These are phyloP conservation scores for Neoboletus magnificus DNA, from an alignment of 768 basidiomycete species.

Conservation along the genomic window DNA sequence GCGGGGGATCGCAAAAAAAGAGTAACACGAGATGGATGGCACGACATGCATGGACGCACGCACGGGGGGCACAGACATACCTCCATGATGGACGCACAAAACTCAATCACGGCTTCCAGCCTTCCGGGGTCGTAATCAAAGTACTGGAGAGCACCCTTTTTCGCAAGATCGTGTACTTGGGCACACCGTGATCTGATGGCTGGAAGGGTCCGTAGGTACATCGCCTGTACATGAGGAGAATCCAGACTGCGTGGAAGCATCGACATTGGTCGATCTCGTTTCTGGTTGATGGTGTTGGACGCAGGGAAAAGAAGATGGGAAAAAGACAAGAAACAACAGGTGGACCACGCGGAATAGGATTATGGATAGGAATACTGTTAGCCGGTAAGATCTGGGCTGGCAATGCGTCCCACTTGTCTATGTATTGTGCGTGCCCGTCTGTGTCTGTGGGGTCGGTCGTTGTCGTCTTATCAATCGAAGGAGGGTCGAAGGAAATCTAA, in stretches of 20 bases:
- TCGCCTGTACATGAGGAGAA: slow-evolving; percentile 33
- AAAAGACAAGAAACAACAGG: background rate
- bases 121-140: slow-evolving; percentile 83
- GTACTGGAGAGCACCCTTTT: slow-evolving; percentile 72
- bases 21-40: background rate
- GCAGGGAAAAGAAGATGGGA: background rate
- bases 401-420: background rate
- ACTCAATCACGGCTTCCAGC: slow-evolving; percentile 64
- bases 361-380: background rate
- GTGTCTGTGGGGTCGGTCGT: background rate
- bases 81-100: slow-evolving; percentile 75
- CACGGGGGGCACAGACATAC: slow-evolving; percentile 37
- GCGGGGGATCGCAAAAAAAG: background rate
- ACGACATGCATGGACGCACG: background rate
- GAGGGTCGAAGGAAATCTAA: background rate
- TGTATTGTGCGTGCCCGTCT: background rate
- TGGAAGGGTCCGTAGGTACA: slow-evolving; percentile 80
- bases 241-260: slow-evolving; percentile 7
- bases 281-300: background rate
- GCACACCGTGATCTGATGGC: slow-evolving; percentile 86
- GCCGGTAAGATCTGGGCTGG: background rate
- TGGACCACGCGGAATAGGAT: slow-evolving; percentile 3
- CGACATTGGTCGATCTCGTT: slow-evolving; percentile 2
- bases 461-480: background rate
- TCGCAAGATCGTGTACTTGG: slow-evolving; percentile 74